These are phyloP conservation scores for Saksenaea vasiformis DNA, from an alignment of 371 early-diverging fungal genomes.

Conservation along the genomic window DNA sequence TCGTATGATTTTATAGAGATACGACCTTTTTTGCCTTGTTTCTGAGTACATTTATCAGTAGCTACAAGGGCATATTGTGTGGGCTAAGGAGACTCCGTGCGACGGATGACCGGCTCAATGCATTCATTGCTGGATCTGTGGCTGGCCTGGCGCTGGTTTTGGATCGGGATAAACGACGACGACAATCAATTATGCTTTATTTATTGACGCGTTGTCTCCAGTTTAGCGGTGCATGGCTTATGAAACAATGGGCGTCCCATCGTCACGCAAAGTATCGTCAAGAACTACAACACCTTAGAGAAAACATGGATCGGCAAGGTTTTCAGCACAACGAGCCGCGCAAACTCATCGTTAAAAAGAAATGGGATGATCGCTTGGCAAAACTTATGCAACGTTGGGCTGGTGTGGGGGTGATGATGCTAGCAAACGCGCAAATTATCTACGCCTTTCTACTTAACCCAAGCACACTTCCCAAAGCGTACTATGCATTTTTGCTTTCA, in stretches of 20 bases:
- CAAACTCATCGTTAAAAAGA: slow-evolving; percentile 15
- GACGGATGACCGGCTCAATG: slow-evolving; percentile 59
- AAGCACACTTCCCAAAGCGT: slow-evolving; percentile 64
- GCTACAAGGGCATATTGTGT: slow-evolving; percentile 82
- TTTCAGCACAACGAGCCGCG: slow-evolving; percentile 23
- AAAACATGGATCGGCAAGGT: slow-evolving; percentile 25
- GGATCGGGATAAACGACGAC: slow-evolving; percentile 69
- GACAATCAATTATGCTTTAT: slow-evolving; percentile 80
- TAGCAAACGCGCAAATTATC: slow-evolving; percentile 65
- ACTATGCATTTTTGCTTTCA: slow-evolving; percentile 65
- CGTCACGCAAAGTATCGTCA: slow-evolving; percentile 29
- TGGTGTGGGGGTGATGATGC: slow-evolving; percentile 68
- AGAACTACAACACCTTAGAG: slow-evolving; percentile 19
- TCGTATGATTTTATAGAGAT: slow-evolving; percentile 46
- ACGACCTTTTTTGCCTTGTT: slow-evolving; percentile 83
- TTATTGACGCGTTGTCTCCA: slow-evolving; percentile 77
- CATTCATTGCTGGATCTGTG: slow-evolving; percentile 79
- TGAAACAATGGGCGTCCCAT: slow-evolving; percentile 62
- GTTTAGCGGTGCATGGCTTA: slow-evolving; percentile 68
- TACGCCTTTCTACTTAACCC: slow-evolving; percentile 65
- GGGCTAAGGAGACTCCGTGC: slow-evolving; percentile 59
- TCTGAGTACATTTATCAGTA: slow-evolving; percentile 73
- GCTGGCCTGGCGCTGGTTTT: slow-evolving; percentile 73
- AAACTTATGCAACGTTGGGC: slow-evolving; percentile 51
- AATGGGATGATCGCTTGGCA: slow-evolving; percentile 60